Base-by-base conservation (phyloP, 495 filamentous ascomycete genomes). In the Elaphomyces granulatus region DNA sequence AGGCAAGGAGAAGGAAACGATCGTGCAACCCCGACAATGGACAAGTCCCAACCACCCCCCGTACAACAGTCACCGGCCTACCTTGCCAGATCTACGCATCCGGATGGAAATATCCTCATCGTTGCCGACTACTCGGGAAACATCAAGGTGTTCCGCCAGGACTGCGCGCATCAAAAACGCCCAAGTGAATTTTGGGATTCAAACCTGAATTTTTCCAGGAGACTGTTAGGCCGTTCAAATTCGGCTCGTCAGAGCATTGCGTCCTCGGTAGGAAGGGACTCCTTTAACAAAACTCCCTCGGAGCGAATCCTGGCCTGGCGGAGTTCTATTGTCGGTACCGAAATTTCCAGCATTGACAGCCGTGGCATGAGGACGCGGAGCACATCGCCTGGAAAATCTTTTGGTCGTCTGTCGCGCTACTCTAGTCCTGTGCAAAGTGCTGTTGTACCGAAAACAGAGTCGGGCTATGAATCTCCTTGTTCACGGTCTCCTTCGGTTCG, bases 251-350 rank as follows among this genome's bases (percentile, higher is more conserved):
- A 59, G 37, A 71, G 65, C 48, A 60, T 66, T 31, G 54, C 58
- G 10, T 71, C 66, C 49, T 71, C 64, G 18, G 63, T 45, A 40
- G 67, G 52, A 33, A 65, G 60, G 43, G 63, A 63, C 18, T 66
- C 56, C 30, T 39, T 60, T 46, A 75, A 58, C 47, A 74, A 73
- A 45, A 68, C 78, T 1, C 71, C 74, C 3, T 77, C 79, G 4
- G 88, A 96, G 45, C 72, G 83, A n/a, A 94, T 95, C 41, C 69
- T 93, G 28, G 83, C 76, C 38, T 96, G 88, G 88, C 79, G 88
- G 10, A 84, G 88, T 49, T 84, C 78, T 4, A 62, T 68, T 21
- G 70, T 87, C 40, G 74, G 67, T 17, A 75, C 73, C 38, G 58
- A 57, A 38, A 69, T 60, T 20, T 50, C 60, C 23, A 74, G 68